Base-by-base conservation (phyloP, 177 flowering plant genomes). In the Tripterygium wilfordii region DNA sequence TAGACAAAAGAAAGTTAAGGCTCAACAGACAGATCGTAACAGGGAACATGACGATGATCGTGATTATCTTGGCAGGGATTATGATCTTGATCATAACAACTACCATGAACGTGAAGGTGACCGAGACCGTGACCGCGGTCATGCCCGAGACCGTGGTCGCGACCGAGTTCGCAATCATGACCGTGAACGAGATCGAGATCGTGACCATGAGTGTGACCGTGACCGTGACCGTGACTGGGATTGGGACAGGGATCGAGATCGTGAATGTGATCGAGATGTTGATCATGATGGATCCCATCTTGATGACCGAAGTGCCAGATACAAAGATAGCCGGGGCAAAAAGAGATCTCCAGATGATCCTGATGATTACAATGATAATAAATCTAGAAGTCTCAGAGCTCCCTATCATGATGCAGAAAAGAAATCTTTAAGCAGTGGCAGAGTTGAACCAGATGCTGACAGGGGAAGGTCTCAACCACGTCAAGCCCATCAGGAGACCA, bases 341-440 rank as follows among this genome's bases (percentile, higher is more conserved):
- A 69, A 51, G 53, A 57, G 65, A 21, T 65, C 67, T 33, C 62
- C 63, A 5, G 67, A 65, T 58, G 67, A 62, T 38, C 50, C 10
- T 21, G 67, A 58, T 62, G 67, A 65, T 17, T 39, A 2, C 37
- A 28, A 2, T 58, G 65, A 55, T 52, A 18, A 18, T 44, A 61
- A 51, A 38, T 45, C 62, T 14, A 58, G 60, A 48, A 37, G 22
- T 48, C 10, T 26, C 17, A 68, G 50, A 36, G 31, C 29, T 8
- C 54, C 39, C 20, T 49, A 60, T 46, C 21, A 54, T 30, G 57
- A 64, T 6, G 4, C 21, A 35, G 73, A 61, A 48, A 64, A 40
- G 53, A 68, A 49, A 19, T 48, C 60, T 27, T 40, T 42, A 29
- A 53, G 62, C 24, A 36, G 63, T 32, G 20, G 40, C 29, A 58